Percentiles rank a stretch among this genome's conserved stretches.
Evolutionary conservation across 345 rosid species (phyloP).

Genomic region (Euclidium syriacum): DNA sequence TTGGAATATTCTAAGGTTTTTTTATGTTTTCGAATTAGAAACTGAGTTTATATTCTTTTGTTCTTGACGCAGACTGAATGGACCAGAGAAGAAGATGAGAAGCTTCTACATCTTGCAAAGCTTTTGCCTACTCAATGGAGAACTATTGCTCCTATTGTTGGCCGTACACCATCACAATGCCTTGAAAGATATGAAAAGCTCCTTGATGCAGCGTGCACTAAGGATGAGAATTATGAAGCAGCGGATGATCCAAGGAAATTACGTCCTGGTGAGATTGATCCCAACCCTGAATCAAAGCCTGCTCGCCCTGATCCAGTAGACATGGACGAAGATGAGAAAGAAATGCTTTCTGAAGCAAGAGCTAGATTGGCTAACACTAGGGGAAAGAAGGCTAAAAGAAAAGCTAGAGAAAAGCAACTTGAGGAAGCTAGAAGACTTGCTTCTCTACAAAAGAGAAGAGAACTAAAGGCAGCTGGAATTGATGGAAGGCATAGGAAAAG

Average conservation of each 20-base stretch:
- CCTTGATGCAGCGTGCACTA: conserved; percentile 94
- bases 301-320: conserved; percentile 99
- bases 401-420: conserved; percentile 97
- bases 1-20: background rate
- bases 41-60: conserved; percentile 8
- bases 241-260: conserved; percentile 94
- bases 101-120: conserved; percentile 97
- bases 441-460: conserved; percentile 94
- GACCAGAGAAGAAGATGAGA: conserved; percentile 99
- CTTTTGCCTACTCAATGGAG: conserved; percentile 99
- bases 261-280: conserved; percentile 99
- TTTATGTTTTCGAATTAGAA: background rate
- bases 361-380: conserved; percentile 94
- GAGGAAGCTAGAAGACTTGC: conserved; percentile 99
- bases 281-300: conserved; percentile 96
- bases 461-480: conserved; percentile 98
- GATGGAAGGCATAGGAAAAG: conserved; percentile 71
- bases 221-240: conserved; percentile 93
- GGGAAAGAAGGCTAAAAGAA: conserved; percentile 96
- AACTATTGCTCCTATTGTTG: conserved; percentile 98
- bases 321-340: conserved; percentile 99
- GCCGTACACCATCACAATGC: conserved; percentile 98
- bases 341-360: conserved; percentile 98
- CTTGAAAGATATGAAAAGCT: conserved; percentile 97
- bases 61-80: conserved; percentile 74